Evolutionary conservation across 768 basidiomycete genomes (phyloP).

Genomic region (Boletus pseudopeckii): DNA sequence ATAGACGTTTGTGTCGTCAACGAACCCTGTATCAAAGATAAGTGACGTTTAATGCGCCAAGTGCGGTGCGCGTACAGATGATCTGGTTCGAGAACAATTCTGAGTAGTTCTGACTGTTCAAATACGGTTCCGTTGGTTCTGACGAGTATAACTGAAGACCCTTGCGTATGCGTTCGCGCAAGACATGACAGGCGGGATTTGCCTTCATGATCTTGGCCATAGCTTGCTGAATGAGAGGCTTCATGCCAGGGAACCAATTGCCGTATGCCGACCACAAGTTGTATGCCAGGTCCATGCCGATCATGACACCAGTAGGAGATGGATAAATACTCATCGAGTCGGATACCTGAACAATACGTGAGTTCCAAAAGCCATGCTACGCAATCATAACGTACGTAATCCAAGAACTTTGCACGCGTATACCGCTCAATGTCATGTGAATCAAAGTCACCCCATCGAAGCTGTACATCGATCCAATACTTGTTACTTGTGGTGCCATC

Average conservation of each 20-base stretch:
- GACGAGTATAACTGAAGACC: constrained; percentile 98
- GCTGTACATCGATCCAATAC: constrained; percentile 96
- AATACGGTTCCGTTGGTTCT: constrained; percentile 97
- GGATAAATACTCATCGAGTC: constrained; percentile 99
- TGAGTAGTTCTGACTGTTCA: constrained; percentile 97
- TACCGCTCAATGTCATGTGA: constrained; percentile 99
- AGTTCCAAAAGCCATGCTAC: neutral
- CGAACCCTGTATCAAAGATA: constrained; percentile 68
- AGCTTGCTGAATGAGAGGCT: constrained; percentile 95
- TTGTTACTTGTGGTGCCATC: constrained; percentile 99
- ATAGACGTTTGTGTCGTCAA: constrained; percentile 99
- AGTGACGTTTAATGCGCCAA: constrained; percentile 3
- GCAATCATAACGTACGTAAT: constrained; percentile 57
- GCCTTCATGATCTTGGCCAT: constrained; percentile 99
- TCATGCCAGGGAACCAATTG: constrained; percentile 99
- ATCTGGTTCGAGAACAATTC: constrained; percentile 98
- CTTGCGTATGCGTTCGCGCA: constrained; percentile 98
- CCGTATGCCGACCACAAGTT: constrained; percentile 99
- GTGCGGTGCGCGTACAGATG: constrained; percentile 57
- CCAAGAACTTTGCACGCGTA: constrained; percentile 97
- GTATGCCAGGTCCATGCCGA: constrained; percentile 98
- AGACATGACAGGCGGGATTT: constrained; percentile 94
- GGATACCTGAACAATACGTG: constrained; percentile 54
- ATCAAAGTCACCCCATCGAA: constrained; percentile 98
- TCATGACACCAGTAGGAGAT: constrained; percentile 97